phyloP scores from a whole-genome alignment of 768 basidiomycete genomes.

The Cyathus striatus region DNA sequence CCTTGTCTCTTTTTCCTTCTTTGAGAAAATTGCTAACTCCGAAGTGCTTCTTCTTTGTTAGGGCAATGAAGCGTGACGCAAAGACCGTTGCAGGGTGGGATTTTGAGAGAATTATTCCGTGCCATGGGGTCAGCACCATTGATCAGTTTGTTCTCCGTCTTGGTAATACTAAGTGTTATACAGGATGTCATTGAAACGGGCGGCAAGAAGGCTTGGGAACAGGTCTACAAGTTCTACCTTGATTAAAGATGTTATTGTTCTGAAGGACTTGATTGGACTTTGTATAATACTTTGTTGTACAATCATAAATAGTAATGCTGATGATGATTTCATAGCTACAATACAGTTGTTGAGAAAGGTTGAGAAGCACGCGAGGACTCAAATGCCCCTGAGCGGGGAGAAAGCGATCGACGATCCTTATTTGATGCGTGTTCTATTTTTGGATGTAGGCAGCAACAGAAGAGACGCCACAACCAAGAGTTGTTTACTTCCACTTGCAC shows the following conservation, averaged over 20 bases:
- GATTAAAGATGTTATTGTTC: conserved; percentile 5
- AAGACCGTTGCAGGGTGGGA: conserved; percentile 68
- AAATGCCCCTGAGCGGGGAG: no score
- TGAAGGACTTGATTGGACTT: no score
- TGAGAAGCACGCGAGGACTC: no score
- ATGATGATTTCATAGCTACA: no score
- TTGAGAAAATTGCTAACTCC: background rate
- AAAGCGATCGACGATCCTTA: no score
- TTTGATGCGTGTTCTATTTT: no score
- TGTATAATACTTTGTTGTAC: no score
- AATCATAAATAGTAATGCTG: no score
- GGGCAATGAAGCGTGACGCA: conserved; percentile 58
- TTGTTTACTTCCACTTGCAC: no score
- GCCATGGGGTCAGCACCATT: conserved; percentile 42
- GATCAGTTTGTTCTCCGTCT: background rate
- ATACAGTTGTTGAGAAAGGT: no score
- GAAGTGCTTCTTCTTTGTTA: conserved; percentile 1
- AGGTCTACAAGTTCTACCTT: conserved; percentile 29
- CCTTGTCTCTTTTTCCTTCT: conserved; percentile 3
- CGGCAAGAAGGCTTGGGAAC: conserved; percentile 51
- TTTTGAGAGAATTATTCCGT: conserved; percentile 70
- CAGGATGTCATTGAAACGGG: conserved; percentile 59
- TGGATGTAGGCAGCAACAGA: no score
- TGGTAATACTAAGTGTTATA: conserved; percentile 1
- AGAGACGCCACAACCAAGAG: no score